phyloP scores from a whole-genome alignment of 768 basidiomycete genomes.

The Austroboletus eburneus region DNA sequence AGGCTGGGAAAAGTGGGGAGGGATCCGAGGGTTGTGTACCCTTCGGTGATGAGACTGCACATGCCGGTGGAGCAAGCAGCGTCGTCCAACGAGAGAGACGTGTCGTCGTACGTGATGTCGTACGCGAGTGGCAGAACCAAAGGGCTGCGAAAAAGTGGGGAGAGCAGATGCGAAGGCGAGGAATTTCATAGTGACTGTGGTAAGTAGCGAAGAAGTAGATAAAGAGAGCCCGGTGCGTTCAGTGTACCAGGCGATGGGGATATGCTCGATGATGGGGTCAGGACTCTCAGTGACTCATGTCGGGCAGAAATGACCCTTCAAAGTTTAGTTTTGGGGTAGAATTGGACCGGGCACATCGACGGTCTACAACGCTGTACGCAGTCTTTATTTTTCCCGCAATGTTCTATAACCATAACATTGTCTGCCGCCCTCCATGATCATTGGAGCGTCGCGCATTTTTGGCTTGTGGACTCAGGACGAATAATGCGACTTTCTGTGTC shows the following conservation, averaged over 20 bases:
- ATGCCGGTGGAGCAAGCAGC: slow-evolving; percentile 33
- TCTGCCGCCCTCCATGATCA: too few relatives aligned
- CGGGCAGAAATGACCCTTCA: too few relatives aligned
- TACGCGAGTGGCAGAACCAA: slow-evolving; percentile 27
- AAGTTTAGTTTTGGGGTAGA: too few relatives aligned
- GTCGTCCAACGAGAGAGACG: slow-evolving; percentile 9
- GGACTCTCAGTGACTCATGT: too few relatives aligned
- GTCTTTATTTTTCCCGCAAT: too few relatives aligned
- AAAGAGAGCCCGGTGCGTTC: background rate
- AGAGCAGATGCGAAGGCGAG: slow-evolving; percentile 11
- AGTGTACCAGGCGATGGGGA: background rate
- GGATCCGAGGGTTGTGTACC: slow-evolving; percentile 31
- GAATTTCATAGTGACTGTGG: slow-evolving; percentile 23
- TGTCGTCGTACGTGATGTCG: slow-evolving; percentile 30
- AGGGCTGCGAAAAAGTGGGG: slow-evolving; percentile 13
- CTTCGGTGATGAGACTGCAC: slow-evolving; percentile 28
- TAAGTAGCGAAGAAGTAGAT: background rate
- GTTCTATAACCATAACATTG: too few relatives aligned
- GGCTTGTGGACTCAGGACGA: too few relatives aligned
- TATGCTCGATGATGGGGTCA: background rate
- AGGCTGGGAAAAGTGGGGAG: slow-evolving; percentile 31
- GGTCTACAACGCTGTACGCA: too few relatives aligned
- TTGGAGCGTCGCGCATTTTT: too few relatives aligned
- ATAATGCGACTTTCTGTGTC: too few relatives aligned
- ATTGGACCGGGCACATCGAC: too few relatives aligned